Conservation (phyloP, 768 basidiomycete species). For the Panellus pusillus region DNA sequence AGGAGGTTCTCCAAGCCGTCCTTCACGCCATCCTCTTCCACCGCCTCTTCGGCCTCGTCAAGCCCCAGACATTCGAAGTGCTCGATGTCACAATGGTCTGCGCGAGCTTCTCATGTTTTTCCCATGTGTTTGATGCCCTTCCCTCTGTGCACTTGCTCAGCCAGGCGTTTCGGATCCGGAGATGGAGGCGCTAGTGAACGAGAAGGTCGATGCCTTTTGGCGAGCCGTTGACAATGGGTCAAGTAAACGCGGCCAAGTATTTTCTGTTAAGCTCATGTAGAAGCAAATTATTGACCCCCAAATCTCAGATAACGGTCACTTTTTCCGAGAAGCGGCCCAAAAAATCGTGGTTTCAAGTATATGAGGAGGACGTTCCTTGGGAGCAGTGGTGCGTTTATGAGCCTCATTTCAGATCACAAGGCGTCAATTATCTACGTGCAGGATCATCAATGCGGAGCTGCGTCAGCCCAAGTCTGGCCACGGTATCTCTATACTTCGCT, state of each 20-base stretch:
- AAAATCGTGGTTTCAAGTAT: constrained; percentile 77
- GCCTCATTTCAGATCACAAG: neutral
- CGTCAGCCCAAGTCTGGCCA: constrained; percentile 66
- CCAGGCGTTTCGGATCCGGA: constrained; percentile 76
- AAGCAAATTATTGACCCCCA: neutral
- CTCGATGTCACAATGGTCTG: constrained; percentile 84
- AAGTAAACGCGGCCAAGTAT: constrained; percentile 70
- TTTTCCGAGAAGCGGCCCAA: constrained; percentile 77
- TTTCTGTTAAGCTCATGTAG: constrained; percentile 4
- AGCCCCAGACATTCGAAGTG: constrained; percentile 74
- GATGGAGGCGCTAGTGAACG: constrained; percentile 69
- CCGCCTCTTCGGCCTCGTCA: constrained; percentile 77
- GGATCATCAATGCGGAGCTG: constrained; percentile 80
- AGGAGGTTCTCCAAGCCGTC: constrained; percentile 73
- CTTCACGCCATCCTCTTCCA: constrained; percentile 86
- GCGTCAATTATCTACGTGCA: constrained; percentile 25
- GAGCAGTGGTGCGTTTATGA: constrained; percentile 68
- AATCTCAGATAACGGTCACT: constrained; percentile 61
- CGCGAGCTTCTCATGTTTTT: neutral
- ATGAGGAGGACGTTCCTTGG: constrained; percentile 85
- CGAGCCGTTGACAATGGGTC: constrained; percentile 65
- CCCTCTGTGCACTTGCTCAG: constrained; percentile 32
- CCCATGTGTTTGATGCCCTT: neutral
- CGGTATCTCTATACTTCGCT: constrained; percentile 38
- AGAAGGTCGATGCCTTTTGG: constrained; percentile 81